Base-by-base conservation (phyloP, 2,329 filamentous ascomycete species). In the Cladorrhinum sp. region DNA sequence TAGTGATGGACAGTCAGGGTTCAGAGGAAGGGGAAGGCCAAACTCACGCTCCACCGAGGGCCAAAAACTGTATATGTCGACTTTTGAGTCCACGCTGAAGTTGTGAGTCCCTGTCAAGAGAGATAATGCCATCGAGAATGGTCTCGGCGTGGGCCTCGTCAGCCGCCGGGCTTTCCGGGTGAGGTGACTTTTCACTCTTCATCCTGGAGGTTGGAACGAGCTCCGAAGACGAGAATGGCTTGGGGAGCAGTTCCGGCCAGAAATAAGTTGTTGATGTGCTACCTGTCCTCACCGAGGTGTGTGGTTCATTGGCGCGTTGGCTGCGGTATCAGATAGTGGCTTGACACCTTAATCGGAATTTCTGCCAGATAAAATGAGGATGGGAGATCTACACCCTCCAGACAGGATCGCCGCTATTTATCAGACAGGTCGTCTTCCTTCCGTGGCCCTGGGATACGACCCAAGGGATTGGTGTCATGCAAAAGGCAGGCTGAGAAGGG, bases 61-160 rank as follows among this genome's bases (percentile, higher is more conserved):
- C 84, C 39, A 86, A 74, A 72, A 86, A 85, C 66, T 86, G 84
- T 46, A 86, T 83, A 64, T 86, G 83, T 36, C 83, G 77, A 67
- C 80, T 83, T 74, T 86, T 85, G 58, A 86, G 76, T 16, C 83
- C 83, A 59, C 84, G 78, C 69, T 82, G 72, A 2, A 85, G 77
- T 67, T 84, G 80, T 0, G 60, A 50, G 1, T 61, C 63, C 12
- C 21, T 30, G 50, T 67, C 64, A 8, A 69, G 59, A 1, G 65
- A 65, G 12, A 68, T 55, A 33, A 56, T 55, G 33, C 65, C 63
- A 24, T 69, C 66, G 33, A 68, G 21, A 21, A 61, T 16, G 18
- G 60, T 56, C 28, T 52, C 55, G 30, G 50, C 59, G 23, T 55
- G 39, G 21, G 55, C 55, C 55, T 67, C 62, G 52, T 64, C 61